phyloP scores from a whole-genome alignment of 441 rosid species.

The Erodium trifolium region DNA sequence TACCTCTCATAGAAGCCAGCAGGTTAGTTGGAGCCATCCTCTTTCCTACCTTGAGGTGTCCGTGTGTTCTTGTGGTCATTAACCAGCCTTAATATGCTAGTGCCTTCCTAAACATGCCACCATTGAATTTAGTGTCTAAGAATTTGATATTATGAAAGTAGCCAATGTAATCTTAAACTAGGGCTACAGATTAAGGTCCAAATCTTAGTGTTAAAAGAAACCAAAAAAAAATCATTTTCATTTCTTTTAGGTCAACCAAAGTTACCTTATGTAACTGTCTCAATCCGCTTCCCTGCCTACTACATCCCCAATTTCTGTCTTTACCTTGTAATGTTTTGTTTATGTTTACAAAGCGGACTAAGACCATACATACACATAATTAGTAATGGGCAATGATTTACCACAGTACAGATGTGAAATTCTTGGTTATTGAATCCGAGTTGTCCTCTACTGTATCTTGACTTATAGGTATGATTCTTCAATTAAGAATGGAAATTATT shows the following conservation, averaged over 20 bases:
- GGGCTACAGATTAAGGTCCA: neutral
- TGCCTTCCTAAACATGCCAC: neutral
- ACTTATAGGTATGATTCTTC: neutral
- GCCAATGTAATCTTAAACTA: neutral
- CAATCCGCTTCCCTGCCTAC: neutral
- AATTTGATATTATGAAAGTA: neutral
- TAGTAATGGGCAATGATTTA: neutral
- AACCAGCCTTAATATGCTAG: neutral
- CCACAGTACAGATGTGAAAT: neutral
- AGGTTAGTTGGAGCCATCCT: slow-evolving; percentile 34
- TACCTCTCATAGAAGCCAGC: slow-evolving; percentile 92
- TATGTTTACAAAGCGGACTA: neutral
- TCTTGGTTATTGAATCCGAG: slow-evolving; percentile 5
- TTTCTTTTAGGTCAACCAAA: neutral
- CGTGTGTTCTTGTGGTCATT: neutral
- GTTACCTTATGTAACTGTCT: neutral
- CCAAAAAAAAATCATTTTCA: neutral
- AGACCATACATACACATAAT: no score
- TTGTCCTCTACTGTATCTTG: neutral
- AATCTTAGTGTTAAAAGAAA: neutral
- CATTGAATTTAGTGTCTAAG: neutral
- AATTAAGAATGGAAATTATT: neutral
- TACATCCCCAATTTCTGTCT: neutral
- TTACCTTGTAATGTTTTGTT: neutral
- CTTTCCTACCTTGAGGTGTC: neutral